Conservation (phyloP, 2,329 filamentous ascomycete species). For the Chalaropsis ovoidea region DNA sequence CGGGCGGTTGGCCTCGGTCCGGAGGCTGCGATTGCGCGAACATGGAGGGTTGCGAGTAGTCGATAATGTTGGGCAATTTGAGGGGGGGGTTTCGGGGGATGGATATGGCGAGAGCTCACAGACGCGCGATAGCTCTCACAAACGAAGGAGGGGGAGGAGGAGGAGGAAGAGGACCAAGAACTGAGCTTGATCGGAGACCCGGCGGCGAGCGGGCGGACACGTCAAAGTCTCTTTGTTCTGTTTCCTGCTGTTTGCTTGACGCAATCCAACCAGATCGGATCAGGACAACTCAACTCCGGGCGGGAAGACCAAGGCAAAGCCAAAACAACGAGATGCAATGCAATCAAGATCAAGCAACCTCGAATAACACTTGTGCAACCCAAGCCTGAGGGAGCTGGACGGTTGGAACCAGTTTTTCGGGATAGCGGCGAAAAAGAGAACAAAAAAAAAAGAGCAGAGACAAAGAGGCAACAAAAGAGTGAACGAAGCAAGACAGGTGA, state of each 20-base stretch:
- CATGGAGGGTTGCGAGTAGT: constrained; percentile 22
- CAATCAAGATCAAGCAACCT: neutral
- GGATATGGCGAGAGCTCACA: neutral
- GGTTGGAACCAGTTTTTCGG: neutral
- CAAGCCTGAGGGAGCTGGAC: neutral
- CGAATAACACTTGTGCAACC: constrained; percentile 3
- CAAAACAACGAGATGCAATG: neutral
- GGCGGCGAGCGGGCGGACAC: neutral
- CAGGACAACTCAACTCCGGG: neutral
- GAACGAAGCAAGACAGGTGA: neutral
- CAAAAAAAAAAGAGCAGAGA: neutral
- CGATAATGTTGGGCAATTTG: constrained; percentile 21
- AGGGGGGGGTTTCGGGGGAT: neutral
- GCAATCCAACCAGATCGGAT: neutral
- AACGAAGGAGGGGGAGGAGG: neutral
- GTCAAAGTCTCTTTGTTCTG: neutral
- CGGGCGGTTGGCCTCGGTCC: constrained; percentile 16
- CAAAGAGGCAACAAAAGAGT: neutral
- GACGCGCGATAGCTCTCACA: neutral
- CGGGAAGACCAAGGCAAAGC: neutral
- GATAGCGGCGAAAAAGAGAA: neutral
- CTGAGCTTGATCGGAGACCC: neutral
- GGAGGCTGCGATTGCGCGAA: constrained; percentile 22
- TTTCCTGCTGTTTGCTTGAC: neutral
- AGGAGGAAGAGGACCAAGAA: too few relatives aligned